Percentiles rank a stretch among this genome's conserved stretches.
These are phyloP conservation scores for Cladophialophora exuberans DNA, from an alignment of 2,329 filamentous ascomycete genomes.

Conservation along the genomic window DNA sequence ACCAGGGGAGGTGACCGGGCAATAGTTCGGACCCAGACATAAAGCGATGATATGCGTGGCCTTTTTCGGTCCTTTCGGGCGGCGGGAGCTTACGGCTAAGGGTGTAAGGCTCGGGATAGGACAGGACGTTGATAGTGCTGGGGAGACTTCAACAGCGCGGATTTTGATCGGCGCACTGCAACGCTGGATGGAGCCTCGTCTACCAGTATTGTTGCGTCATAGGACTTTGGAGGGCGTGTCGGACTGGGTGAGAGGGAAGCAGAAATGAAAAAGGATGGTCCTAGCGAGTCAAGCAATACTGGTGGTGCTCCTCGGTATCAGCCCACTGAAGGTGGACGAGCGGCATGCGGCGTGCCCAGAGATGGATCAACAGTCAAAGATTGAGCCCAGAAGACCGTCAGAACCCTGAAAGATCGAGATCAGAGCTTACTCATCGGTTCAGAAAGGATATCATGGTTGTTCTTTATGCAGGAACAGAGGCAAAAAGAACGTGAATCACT, in stretches of 20 bases:
- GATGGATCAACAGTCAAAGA: no score
- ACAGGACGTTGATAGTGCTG: neutral
- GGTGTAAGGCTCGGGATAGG: neutral
- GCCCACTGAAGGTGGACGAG: no score
- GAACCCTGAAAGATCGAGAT: no score
- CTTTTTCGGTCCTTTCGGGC: constrained; percentile 2
- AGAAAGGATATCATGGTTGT: neutral
- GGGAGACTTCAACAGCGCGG: constrained; percentile 10
- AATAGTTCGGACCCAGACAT: constrained; percentile 19
- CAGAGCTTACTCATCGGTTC: constrained; percentile 2
- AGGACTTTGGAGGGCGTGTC: neutral
- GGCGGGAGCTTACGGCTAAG: constrained; percentile 6
- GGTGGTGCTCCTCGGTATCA: no score
- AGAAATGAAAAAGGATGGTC: neutral
- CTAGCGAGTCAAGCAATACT: no score
- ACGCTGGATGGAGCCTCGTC: constrained; percentile 2
- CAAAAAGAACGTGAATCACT: no score
- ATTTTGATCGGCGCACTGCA: constrained; percentile 9
- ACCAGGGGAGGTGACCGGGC: constrained; percentile 13
- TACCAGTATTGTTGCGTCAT: constrained; percentile 15
- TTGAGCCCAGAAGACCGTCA: no score
- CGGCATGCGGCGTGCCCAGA: no score
- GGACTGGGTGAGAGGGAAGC: neutral
- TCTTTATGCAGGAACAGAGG: neutral
- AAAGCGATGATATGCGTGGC: constrained; percentile 11